A percentile compares a stretch with the other conserved stretches of the same genome.
Evolutionary conservation across 2,329 filamentous ascomycete species (phyloP).

Genomic region (Penicillium psychrosexuale): DNA sequence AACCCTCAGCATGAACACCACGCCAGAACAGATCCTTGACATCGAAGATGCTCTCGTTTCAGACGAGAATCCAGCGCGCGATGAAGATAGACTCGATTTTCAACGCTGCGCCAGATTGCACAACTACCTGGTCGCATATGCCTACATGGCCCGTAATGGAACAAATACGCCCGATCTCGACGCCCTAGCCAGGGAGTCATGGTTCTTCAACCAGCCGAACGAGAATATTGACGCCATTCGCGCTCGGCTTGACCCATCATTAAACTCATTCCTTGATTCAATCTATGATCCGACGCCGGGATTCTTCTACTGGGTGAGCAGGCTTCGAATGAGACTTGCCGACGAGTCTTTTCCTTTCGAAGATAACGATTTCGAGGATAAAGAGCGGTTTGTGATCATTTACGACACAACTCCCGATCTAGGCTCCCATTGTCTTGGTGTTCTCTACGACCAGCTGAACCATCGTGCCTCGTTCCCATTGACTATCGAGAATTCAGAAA

Average conservation of each 20-base stretch:
- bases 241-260: neutral
- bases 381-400: neutral
- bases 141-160: slow-evolving; percentile 16
- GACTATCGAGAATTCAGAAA: neutral
- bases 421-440: neutral
- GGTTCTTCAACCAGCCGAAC: neutral
- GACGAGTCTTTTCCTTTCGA: neutral
- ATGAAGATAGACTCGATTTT: slow-evolving; percentile 14
- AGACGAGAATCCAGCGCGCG: slow-evolving; percentile 6
- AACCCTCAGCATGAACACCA: slow-evolving; percentile 1
- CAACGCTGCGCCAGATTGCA: slow-evolving; percentile 21
- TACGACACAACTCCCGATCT: neutral
- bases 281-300: slow-evolving; percentile 1
- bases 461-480: neutral
- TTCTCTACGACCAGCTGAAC: neutral
- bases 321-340: neutral
- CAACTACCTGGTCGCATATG: slow-evolving; percentile 24
- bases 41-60: slow-evolving; percentile 18
- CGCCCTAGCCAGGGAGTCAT: neutral
- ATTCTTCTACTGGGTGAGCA: neutral
- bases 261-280: neutral
- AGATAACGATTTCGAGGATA: neutral
- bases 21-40: slow-evolving; percentile 10
- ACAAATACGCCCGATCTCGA: neutral
- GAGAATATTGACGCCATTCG: neutral